Percentiles rank a stretch among this genome's conserved stretches.
These are phyloP conservation scores for Blastomyces silverae DNA, from an alignment of 2,329 filamentous ascomycete genomes.

Conservation along the genomic window DNA sequence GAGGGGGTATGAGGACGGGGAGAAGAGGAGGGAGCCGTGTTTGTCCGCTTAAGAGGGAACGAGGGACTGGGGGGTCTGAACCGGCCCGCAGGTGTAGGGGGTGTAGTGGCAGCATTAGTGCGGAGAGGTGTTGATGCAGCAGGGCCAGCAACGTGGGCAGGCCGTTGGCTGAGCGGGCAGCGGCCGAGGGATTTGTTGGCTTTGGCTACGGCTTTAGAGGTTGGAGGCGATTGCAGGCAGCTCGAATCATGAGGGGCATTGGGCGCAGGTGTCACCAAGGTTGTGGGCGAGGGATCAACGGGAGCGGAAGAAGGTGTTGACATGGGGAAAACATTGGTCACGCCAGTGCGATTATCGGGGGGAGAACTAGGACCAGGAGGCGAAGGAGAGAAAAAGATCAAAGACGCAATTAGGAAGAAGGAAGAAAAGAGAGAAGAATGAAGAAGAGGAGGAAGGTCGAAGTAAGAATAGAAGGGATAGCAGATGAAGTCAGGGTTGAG, in stretches of 20 bases:
- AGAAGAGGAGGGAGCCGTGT: slow-evolving; percentile 26
- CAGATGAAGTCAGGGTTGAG: too few species aligned
- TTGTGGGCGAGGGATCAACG: slow-evolving; percentile 37
- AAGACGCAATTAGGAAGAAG: background rate
- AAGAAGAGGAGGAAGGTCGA: background rate
- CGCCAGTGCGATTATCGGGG: slow-evolving; percentile 19
- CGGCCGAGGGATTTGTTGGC: background rate
- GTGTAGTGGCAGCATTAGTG: slow-evolving; percentile 27
- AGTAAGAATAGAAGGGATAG: background rate
- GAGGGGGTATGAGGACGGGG: slow-evolving; percentile 23
- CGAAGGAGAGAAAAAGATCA: too few species aligned
- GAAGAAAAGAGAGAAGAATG: background rate
- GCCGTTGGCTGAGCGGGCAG: slow-evolving; percentile 12
- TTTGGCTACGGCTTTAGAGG: background rate
- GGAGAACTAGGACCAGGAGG: slow-evolving; percentile 4
- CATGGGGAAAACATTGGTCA: slow-evolving; percentile 49
- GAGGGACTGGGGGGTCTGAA: slow-evolving; percentile 28
- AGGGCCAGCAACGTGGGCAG: slow-evolving; percentile 8
- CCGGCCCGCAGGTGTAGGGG: slow-evolving; percentile 26
- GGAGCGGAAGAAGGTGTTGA: slow-evolving; percentile 43
- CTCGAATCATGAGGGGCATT: slow-evolving; percentile 36
- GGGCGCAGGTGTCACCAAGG: slow-evolving; percentile 43
- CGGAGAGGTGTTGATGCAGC: slow-evolving; percentile 6
- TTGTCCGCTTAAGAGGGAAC: slow-evolving; percentile 34
- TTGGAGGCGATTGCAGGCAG: slow-evolving; percentile 26